Percentiles rank a stretch among this genome's conserved stretches.
Conservation (phyloP, 305 asterid species). For the Fraxinus paxiana region DNA sequence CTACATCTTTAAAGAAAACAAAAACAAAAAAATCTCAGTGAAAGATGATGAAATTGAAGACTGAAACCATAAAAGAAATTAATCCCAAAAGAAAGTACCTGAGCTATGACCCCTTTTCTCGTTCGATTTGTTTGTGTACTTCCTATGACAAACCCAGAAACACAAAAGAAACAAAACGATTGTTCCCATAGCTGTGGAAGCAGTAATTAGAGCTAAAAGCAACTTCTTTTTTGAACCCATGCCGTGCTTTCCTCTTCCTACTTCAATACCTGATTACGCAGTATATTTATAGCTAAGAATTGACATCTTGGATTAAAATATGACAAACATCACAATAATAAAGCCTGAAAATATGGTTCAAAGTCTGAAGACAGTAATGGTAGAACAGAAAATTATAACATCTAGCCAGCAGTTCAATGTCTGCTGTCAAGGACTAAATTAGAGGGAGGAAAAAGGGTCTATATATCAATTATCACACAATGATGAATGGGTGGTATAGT, state of each 20-base stretch:
- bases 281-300: background rate
- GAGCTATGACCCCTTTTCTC: slow-evolving; percentile 21
- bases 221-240: slow-evolving; percentile 37
- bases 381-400: background rate
- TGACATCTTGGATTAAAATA: background rate
- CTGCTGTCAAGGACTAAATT: background rate
- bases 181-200: slow-evolving; percentile 39
- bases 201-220: slow-evolving; percentile 35
- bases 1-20: slow-evolving; percentile 19
- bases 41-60: background rate
- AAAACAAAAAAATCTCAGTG: background rate
- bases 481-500: background rate
- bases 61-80: background rate
- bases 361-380: background rate
- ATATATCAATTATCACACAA: background rate
- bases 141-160: slow-evolving; percentile 40
- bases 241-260: slow-evolving; percentile 24
- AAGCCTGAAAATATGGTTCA: background rate
- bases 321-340: background rate
- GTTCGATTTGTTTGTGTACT: slow-evolving; percentile 28
- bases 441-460: background rate
- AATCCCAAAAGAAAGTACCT: slow-evolving; percentile 23
- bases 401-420: background rate
- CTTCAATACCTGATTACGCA: slow-evolving; percentile 27
- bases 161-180: slow-evolving; percentile 31